Percentiles rank a stretch among this genome's conserved stretches.
These are phyloP conservation scores for Acacia confusa DNA, from an alignment of 306 rosid species.

Conservation along the genomic window DNA sequence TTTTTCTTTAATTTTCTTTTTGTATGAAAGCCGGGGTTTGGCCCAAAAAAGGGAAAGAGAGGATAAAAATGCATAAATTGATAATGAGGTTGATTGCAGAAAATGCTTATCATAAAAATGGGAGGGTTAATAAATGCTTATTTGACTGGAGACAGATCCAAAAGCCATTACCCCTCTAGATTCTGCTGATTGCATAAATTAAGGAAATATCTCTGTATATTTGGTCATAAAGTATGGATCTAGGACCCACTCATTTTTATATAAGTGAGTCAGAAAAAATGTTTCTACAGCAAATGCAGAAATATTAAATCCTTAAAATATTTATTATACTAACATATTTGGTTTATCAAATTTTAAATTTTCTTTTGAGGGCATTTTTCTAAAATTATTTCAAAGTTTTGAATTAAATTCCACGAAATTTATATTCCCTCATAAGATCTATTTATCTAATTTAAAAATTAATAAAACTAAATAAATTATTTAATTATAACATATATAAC, in stretches of 20 bases:
- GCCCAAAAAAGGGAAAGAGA: neutral
- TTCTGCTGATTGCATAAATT: conserved; percentile 3
- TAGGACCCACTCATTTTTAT: too few species aligned
- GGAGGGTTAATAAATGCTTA: conserved; percentile 14
- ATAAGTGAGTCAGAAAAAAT: too few species aligned
- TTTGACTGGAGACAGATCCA: neutral
- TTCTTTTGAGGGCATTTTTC: neutral
- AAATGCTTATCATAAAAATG: conserved; percentile 4
- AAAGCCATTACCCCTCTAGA: neutral
- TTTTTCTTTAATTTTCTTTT: neutral
- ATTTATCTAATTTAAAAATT: too few species aligned
- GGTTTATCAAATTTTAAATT: neutral
- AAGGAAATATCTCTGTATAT: neutral
- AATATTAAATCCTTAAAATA: too few species aligned
- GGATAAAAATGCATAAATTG: neutral
- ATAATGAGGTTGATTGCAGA: neutral
- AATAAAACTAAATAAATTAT: too few species aligned
- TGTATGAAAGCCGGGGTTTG: neutral
- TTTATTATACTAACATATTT: neutral
- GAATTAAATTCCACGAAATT: neutral
- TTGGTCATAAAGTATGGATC: too few species aligned
- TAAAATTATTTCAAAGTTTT: neutral
- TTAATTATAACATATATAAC: too few species aligned
- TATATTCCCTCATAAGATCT: too few species aligned
- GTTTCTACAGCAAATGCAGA: too few species aligned